Evolutionary conservation across 305 asterid species (phyloP), one percentile per base, ranked within the genome.

Genomic region (Fraxinus platypoda): DNA sequence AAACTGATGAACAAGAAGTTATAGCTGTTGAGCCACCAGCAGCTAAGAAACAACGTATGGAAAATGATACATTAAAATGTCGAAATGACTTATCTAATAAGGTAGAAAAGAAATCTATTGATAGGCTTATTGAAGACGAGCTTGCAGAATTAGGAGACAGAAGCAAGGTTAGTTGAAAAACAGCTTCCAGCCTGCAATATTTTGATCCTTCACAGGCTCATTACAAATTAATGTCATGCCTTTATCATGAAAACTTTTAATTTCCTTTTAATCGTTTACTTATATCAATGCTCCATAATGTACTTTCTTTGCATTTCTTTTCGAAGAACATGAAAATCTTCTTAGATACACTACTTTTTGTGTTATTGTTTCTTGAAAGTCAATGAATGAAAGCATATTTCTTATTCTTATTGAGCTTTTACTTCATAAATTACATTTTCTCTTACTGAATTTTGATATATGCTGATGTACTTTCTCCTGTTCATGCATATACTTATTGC

Each of bases 71-170:
- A 31, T 33, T 75, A 1, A 85, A 83, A 70, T 26, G 80, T 79
- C 87, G 84, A 80, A 85, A 80, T 77, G 78, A 73, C 2, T 77
- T 79, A 52, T 3, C 91, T 52, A 76, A 81, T 62, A 91, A 82
- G 85, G 78, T 76, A 1, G 94, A 90, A 84, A 86, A 83, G 71
- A 90, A 90, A 86, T 94, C 99, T 37, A 88, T 96, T 81, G 98
- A 96, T 84, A 83, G 90, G 89, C 82, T 92, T 78, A 96, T 96
- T 81, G 99, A 96, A 81, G 97, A 85, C 4, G 99, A 96, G 91
- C 90, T 96, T 41, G 98, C 97, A 8, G 97, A 94, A 86, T 84
- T 96, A 85, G 95, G 93, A 76, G 97, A 96, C 89, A 94, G 82
- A 89, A 90, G 89, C 88, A 96, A 96, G 96, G 99, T 92, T 81